Evolutionary conservation across 768 basidiomycete species (phyloP).

Genomic region (Pleurotus tuber-regium): DNA sequence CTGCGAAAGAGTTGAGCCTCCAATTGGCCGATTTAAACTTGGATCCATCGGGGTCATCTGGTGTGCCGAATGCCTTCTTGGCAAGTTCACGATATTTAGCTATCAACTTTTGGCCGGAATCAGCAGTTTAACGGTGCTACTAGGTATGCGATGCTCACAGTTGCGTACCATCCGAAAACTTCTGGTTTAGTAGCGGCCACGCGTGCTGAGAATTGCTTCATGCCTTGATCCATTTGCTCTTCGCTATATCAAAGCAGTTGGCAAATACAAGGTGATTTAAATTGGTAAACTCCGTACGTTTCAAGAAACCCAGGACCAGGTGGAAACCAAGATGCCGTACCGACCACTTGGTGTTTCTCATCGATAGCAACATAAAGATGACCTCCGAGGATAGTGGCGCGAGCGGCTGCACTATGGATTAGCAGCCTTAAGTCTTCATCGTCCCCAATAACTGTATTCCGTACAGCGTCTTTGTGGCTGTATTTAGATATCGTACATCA

Average conservation of each 20-base stretch:
- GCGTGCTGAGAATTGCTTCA: neutral
- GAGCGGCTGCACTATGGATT: neutral
- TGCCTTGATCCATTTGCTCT: neutral
- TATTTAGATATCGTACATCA: too few relatives aligned
- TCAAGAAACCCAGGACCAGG: neutral
- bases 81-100: too few relatives aligned
- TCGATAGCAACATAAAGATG: neutral
- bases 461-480: neutral
- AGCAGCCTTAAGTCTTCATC: neutral
- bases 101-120: too few relatives aligned
- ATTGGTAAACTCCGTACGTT: neutral
- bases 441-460: neutral
- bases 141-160: too few relatives aligned
- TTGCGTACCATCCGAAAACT: neutral
- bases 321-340: neutral
- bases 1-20: too few relatives aligned
- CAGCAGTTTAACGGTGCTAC: too few relatives aligned
- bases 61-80: too few relatives aligned
- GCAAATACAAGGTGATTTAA: neutral
- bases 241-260: neutral
- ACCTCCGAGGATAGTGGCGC: neutral
- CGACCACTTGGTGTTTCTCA: neutral
- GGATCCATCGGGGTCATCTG: too few relatives aligned
- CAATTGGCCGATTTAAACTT: too few relatives aligned
- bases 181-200: neutral